Conservation (phyloP, 2,329 filamentous ascomycete genomes). For the Fusarium sp. region DNA sequence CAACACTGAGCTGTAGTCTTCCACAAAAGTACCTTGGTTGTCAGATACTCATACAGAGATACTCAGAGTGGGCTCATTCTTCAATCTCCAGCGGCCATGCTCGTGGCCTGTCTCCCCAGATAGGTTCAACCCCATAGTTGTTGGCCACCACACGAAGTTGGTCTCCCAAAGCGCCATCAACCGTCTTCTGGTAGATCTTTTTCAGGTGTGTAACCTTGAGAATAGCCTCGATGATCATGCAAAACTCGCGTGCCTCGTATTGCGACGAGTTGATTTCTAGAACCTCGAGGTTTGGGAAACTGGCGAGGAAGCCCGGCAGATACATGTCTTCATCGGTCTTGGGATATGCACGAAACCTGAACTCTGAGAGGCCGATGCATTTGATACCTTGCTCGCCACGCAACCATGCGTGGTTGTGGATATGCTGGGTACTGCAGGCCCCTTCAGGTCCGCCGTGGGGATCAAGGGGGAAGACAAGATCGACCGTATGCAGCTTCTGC, state of each 20-base stretch:
- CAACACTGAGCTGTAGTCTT: not conserved
- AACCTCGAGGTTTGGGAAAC: constrained; percentile 52
- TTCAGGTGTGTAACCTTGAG: constrained; percentile 48
- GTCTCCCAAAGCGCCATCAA: constrained; percentile 49
- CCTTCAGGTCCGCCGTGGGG: constrained; percentile 40
- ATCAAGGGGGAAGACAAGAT: constrained; percentile 51
- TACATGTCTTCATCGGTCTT: constrained; percentile 46
- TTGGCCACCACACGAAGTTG: constrained; percentile 40
- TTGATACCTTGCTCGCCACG: constrained; percentile 49
- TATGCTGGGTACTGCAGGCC: constrained; percentile 44
- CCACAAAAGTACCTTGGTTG: not conserved
- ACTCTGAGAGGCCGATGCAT: constrained; percentile 51
- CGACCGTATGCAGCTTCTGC: constrained; percentile 50
- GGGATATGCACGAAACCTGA: constrained; percentile 49
- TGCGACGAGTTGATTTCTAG: constrained; percentile 50
- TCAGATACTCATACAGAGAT: not conserved
- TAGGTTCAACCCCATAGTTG: constrained; percentile 44
- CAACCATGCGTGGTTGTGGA: constrained; percentile 52
- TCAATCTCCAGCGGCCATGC: constrained; percentile 49
- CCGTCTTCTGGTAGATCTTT: constrained; percentile 49
- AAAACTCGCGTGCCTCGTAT: constrained; percentile 48
- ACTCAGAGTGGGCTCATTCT: constrained; percentile 1
- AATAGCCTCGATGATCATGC: constrained; percentile 46
- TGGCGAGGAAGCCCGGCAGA: constrained; percentile 50
- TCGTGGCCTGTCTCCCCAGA: constrained; percentile 46